Evolutionary conservation across 495 filamentous ascomycete species (phyloP).

Genomic region (Talaromyces trachyspermus): DNA sequence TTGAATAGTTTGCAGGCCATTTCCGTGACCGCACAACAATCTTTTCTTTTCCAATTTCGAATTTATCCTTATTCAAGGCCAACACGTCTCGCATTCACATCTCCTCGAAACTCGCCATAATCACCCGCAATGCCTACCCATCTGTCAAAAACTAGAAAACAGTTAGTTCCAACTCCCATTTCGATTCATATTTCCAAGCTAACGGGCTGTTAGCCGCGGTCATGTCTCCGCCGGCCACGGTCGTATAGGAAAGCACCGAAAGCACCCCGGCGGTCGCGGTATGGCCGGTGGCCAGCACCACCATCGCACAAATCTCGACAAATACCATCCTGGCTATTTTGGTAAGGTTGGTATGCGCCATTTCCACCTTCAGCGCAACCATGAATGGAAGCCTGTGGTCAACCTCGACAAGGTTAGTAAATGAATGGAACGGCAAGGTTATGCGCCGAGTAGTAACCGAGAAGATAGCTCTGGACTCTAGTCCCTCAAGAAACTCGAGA

Average conservation of each 20-base stretch:
- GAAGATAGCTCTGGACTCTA: conserved; percentile 61
- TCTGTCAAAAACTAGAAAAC: conserved; percentile 7
- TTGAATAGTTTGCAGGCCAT: not conserved
- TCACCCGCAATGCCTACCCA: conserved; percentile 8
- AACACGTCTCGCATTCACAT: not conserved
- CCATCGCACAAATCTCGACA: conserved; percentile 90
- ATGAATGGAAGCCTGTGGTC: conserved; percentile 88
- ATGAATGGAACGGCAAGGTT: not conserved
- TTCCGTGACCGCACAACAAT: conserved; percentile 6
- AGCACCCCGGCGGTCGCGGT: conserved; percentile 91
- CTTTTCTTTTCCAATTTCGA: not conserved
- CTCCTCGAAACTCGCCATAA: not conserved
- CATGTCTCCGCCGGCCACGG: conserved; percentile 92
- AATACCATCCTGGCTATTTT: conserved; percentile 95
- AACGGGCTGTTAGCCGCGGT: conserved; percentile 49
- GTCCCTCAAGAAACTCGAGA: conserved; percentile 75
- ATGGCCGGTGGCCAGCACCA: conserved; percentile 92
- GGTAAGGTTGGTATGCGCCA: conserved; percentile 97
- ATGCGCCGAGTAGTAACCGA: not conserved
- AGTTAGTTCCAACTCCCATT: conserved; percentile 3
- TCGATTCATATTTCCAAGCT: not conserved
- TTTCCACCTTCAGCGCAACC: conserved; percentile 82
- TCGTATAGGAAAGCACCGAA: conserved; percentile 88
- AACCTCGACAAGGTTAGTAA: conserved; percentile 76
- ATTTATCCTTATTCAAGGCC: not conserved